Conservation (phyloP, 805 yeast genomes). For the Saturnispora besseyi region DNA sequence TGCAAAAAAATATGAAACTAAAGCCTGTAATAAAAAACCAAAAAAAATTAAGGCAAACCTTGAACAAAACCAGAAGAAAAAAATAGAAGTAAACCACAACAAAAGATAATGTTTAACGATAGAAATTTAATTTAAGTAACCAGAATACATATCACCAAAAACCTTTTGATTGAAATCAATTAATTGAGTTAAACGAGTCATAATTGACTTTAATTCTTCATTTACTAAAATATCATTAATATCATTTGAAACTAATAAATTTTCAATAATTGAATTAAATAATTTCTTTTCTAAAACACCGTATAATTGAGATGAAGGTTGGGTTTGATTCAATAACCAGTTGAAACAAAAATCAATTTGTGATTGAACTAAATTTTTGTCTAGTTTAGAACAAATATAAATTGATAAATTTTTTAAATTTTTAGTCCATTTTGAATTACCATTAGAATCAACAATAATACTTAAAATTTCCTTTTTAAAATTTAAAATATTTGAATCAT, state of each 20-base stretch:
- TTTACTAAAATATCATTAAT: slow-evolving; percentile 24
- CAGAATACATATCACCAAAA: slow-evolving; percentile 56
- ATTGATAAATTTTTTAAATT: slow-evolving; percentile 65
- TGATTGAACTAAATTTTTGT: slow-evolving; percentile 25
- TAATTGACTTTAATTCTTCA: slow-evolving; percentile 50
- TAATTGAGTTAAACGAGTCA: slow-evolving; percentile 53
- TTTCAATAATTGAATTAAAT: slow-evolving; percentile 18
- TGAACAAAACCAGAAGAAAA: not conserved
- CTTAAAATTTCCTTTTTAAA: slow-evolving; percentile 68
- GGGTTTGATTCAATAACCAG: slow-evolving; percentile 81
- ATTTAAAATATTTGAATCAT: slow-evolving; percentile 29
- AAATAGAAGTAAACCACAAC: not conserved
- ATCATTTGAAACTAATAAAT: slow-evolving; percentile 8
- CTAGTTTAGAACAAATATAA: slow-evolving; percentile 43
- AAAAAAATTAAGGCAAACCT: not conserved
- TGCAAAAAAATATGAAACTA: not conserved
- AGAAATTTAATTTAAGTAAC: not conserved
- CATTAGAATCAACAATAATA: slow-evolving; percentile 76
- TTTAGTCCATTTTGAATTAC: slow-evolving; percentile 85
- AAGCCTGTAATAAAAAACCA: not conserved
- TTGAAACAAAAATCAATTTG: slow-evolving; percentile 56
- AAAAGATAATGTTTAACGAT: not conserved
- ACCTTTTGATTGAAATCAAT: slow-evolving; percentile 78
- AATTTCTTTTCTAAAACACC: slow-evolving; percentile 61
- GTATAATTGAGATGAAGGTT: slow-evolving; percentile 71